These are phyloP conservation scores for Amphicarpaea edgeworthii DNA, from an alignment of 306 rosid genomes.

Conservation along the genomic window DNA sequence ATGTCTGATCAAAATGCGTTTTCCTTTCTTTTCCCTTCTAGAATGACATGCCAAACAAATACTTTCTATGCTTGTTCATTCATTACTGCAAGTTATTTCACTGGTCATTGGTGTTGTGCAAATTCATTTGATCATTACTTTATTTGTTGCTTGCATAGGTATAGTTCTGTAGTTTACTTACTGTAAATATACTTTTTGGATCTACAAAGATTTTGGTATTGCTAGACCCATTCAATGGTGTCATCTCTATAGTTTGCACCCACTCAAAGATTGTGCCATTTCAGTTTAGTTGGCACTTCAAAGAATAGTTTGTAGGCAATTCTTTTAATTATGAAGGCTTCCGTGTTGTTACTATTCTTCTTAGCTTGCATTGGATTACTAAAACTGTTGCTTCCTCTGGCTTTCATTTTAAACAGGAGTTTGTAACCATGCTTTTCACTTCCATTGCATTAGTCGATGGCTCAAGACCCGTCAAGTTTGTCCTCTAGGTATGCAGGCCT, in stretches of 20 bases:
- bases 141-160: background rate
- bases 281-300: constrained; percentile 7
- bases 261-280: background rate
- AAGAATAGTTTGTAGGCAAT: constrained; percentile 5
- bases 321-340: constrained; percentile 12
- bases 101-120: background rate
- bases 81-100: background rate
- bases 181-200: constrained; percentile 11
- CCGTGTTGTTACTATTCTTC: constrained; percentile 19
- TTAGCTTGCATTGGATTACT: constrained; percentile 30
- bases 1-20: constrained; percentile 10
- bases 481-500: constrained; percentile 72
- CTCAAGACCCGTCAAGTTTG: constrained; percentile 68
- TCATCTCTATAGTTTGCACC: too few species aligned
- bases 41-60: background rate
- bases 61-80: background rate
- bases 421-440: constrained; percentile 66
- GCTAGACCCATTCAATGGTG: background rate
- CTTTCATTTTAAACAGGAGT: constrained; percentile 51
- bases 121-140: background rate
- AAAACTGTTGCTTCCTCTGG: constrained; percentile 28
- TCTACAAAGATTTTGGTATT: background rate
- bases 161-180: background rate
- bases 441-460: constrained; percentile 68
- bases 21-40: constrained; percentile 15